A percentile compares a stretch with the other conserved stretches of the same genome.
These are phyloP conservation scores for Cryptococcus jaspeensis DNA, from an alignment of 1,284 basidiomycete genomes.

Conservation along the genomic window DNA sequence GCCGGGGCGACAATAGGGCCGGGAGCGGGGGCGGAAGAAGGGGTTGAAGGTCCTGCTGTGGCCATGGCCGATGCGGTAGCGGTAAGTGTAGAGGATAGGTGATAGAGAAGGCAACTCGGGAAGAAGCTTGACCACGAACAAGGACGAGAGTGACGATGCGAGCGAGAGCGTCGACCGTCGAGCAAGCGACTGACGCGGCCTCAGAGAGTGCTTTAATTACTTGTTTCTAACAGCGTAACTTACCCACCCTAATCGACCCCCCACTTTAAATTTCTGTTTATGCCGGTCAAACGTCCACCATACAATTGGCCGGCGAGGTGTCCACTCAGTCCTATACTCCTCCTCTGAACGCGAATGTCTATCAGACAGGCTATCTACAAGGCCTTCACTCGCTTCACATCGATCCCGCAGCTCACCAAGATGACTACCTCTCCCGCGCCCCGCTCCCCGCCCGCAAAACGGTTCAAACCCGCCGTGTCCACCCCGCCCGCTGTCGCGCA, in stretches of 20 bases:
- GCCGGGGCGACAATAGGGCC: conserved; percentile 31
- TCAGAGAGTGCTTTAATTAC: neutral
- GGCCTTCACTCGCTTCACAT: neutral
- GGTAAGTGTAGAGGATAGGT: neutral
- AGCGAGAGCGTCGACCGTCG: too few species aligned
- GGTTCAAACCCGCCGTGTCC: conserved; percentile 16
- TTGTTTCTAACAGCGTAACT: too few species aligned
- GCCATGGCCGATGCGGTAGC: conserved; percentile 4
- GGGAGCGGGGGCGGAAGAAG: conserved; percentile 23
- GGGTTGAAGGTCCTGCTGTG: too few species aligned
- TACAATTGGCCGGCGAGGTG: conserved; percentile 1
- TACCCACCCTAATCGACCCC: conserved; percentile 4
- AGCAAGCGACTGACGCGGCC: conserved; percentile 16
- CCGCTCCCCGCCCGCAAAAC: conserved; percentile 27
- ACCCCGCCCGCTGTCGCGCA: conserved; percentile 3
- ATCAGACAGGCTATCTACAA: too few species aligned
- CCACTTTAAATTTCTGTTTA: conserved; percentile 25
- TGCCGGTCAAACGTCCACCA: neutral
- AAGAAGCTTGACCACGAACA: too few species aligned
- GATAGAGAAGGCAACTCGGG: neutral
- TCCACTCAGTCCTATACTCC: neutral
- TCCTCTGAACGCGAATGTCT: neutral
- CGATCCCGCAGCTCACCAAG: conserved; percentile 10
- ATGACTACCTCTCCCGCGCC: conserved; percentile 10
- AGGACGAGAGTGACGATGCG: conserved; percentile 3